A percentile compares a stretch with the other conserved stretches of the same genome.
Evolutionary conservation across 495 filamentous ascomycete species (phyloP).

Genomic region (Cenococcum geophilum): DNA sequence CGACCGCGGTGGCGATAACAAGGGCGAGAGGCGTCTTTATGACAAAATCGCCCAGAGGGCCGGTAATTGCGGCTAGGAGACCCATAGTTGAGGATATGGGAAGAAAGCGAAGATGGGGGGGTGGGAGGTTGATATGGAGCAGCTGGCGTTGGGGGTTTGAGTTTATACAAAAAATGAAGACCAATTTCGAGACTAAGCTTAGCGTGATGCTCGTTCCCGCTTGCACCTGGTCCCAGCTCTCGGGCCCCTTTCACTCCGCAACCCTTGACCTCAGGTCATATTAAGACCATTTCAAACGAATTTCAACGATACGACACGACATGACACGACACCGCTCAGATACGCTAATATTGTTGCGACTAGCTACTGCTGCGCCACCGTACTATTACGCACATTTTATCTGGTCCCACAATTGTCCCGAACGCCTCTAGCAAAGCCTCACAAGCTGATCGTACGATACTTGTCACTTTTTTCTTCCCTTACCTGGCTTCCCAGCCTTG

Average conservation of each 20-base stretch:
- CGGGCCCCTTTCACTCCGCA: background rate
- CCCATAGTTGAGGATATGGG: slow-evolving; percentile 16
- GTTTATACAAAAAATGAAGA: background rate
- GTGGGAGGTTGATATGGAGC: background rate
- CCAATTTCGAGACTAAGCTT: background rate
- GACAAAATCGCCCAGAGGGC: slow-evolving; percentile 26
- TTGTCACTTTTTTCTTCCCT: slow-evolving; percentile 2
- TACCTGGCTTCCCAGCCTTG: slow-evolving; percentile 1
- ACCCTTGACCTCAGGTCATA: background rate
- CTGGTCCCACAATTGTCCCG: background rate
- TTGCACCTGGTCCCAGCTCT: background rate
- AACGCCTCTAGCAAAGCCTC: background rate
- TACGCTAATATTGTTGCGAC: slow-evolving; percentile 1
- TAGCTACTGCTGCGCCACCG: background rate
- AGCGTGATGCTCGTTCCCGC: background rate
- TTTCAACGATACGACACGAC: background rate
- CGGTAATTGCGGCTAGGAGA: slow-evolving; percentile 19
- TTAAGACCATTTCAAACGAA: background rate
- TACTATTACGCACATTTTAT: background rate
- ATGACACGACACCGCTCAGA: background rate
- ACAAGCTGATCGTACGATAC: background rate
- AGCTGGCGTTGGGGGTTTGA: background rate
- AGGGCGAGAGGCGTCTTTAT: slow-evolving; percentile 10
- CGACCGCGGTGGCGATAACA: slow-evolving; percentile 18
- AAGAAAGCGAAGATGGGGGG: slow-evolving; percentile 3